A percentile compares a stretch with the other conserved stretches of the same genome.
Evolutionary conservation across 345 rosid species (phyloP).

Genomic region (Lepidium sativum): DNA sequence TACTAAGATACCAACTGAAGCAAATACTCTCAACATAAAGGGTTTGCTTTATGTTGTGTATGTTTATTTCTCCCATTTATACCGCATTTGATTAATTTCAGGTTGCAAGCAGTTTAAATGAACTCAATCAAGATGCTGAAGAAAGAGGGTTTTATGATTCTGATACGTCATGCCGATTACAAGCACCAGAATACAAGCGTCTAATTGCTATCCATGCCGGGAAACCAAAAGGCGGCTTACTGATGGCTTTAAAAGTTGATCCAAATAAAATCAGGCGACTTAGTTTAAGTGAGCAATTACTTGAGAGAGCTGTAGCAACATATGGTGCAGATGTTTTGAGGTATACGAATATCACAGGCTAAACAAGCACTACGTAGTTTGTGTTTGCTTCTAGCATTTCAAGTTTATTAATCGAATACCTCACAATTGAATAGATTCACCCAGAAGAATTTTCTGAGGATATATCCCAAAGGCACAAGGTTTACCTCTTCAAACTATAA

Average conservation of each 20-base stretch:
- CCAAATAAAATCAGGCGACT: slow-evolving; percentile 30
- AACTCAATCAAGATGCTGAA: slow-evolving; percentile 16
- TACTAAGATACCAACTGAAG: not conserved
- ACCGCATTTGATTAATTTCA: not conserved
- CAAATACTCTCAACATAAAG: not conserved
- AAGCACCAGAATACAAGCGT: slow-evolving; percentile 29
- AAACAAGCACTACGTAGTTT: not conserved
- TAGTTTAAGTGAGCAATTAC: slow-evolving; percentile 32
- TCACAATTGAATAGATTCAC: slow-evolving; percentile 30
- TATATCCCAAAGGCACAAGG: slow-evolving; percentile 55
- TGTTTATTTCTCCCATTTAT: not conserved
- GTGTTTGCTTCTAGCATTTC: not conserved
- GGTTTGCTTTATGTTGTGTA: not conserved
- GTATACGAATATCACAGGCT: slow-evolving; percentile 2
- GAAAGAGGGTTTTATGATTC: slow-evolving; percentile 11
- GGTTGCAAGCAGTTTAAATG: slow-evolving; percentile 8
- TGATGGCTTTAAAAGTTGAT: slow-evolving; percentile 27
- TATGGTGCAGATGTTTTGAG: slow-evolving; percentile 28
- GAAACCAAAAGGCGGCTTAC: slow-evolving; percentile 31
- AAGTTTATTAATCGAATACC: not conserved
- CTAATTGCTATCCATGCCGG: slow-evolving; percentile 33
- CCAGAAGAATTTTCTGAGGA: slow-evolving; percentile 44
- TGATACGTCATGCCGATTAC: slow-evolving; percentile 18
- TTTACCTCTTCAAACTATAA: slow-evolving; percentile 55
- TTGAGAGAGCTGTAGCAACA: slow-evolving; percentile 31